Conservation (phyloP, 2,329 filamentous ascomycete species). For the Ilyonectria robusta region DNA sequence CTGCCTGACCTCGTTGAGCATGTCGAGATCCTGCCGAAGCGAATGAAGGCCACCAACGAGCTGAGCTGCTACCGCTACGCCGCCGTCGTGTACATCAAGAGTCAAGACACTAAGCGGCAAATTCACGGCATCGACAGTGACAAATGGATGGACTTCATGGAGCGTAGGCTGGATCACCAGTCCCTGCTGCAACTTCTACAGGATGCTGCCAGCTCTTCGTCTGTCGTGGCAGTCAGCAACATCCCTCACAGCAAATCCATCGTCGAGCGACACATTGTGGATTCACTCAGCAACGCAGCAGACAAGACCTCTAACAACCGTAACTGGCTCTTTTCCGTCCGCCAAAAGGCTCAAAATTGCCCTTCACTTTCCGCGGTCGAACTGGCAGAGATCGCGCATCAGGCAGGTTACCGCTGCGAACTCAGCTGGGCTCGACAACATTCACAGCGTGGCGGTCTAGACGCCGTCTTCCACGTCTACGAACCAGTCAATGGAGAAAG, state of each 20-base stretch:
- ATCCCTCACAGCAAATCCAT: slow-evolving; percentile 50
- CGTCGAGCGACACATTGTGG: slow-evolving; percentile 43
- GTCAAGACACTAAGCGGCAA: background rate
- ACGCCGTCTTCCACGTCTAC: slow-evolving; percentile 54
- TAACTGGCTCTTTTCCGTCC: slow-evolving; percentile 30
- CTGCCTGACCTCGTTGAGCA: slow-evolving; percentile 41
- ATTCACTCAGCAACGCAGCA: slow-evolving; percentile 17
- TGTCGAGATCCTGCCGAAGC: slow-evolving; percentile 50
- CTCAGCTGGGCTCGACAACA: slow-evolving; percentile 59
- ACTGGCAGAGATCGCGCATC: slow-evolving; percentile 42
- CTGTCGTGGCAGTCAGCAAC: slow-evolving; percentile 38
- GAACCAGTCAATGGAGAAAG: slow-evolving; percentile 22
- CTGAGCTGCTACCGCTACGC: slow-evolving; percentile 49
- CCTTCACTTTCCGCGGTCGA: slow-evolving; percentile 34
- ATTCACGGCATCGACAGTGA: slow-evolving; percentile 27
- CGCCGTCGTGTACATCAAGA: slow-evolving; percentile 42
- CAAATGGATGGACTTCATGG: slow-evolving; percentile 42
- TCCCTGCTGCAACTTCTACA: slow-evolving; percentile 32
- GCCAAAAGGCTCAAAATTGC: slow-evolving; percentile 15
- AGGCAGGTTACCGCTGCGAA: slow-evolving; percentile 61
- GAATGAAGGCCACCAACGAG: slow-evolving; percentile 50
- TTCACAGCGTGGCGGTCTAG: slow-evolving; percentile 44
- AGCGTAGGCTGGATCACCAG: slow-evolving; percentile 15
- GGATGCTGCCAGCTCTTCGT: background rate
- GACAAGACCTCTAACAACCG: background rate